phyloP scores from a whole-genome alignment of 2,329 filamentous ascomycete species.

The Ophiosphaerella korrae region DNA sequence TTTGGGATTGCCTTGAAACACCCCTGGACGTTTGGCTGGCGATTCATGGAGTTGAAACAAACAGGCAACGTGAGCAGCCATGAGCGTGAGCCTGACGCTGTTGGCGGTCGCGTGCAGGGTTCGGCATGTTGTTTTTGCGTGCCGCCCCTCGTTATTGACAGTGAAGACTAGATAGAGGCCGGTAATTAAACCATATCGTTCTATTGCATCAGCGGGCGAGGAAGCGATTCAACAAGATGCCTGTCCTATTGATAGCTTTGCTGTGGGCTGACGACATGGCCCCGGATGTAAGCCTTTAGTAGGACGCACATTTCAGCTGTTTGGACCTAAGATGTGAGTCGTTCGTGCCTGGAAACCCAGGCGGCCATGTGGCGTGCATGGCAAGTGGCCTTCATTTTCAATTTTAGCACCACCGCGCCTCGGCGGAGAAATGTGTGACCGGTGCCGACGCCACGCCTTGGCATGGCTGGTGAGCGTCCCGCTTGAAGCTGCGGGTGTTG shows the following conservation, averaged over 20 bases:
- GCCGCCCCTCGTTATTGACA: not conserved
- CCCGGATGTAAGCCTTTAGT: no score
- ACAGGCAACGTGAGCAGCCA: conserved; percentile 1
- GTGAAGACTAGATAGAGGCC: conserved; percentile 4
- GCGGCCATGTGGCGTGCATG: not conserved
- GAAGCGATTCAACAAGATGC: not conserved
- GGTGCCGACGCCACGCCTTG: no score
- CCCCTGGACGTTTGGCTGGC: conserved; percentile 18
- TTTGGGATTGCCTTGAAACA: conserved; percentile 31
- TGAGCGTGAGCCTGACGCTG: conserved; percentile 5
- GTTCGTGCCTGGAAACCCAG: not conserved
- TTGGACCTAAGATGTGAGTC: not conserved
- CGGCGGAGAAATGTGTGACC: not conserved
- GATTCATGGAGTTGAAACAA: conserved; percentile 28
- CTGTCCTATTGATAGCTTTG: conserved; percentile 1
- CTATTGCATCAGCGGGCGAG: conserved; percentile 3
- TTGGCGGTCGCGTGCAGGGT: conserved; percentile 15
- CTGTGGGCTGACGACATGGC: not conserved
- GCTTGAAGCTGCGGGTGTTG: not conserved
- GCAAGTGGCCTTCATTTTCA: not conserved
- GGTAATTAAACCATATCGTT: conserved; percentile 2
- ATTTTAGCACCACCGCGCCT: no score
- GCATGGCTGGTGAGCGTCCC: not conserved
- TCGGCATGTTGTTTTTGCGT: not conserved
- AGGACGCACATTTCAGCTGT: no score